phyloP scores from a whole-genome alignment of 805 yeast species.

The Suhomyces vadensis region DNA sequence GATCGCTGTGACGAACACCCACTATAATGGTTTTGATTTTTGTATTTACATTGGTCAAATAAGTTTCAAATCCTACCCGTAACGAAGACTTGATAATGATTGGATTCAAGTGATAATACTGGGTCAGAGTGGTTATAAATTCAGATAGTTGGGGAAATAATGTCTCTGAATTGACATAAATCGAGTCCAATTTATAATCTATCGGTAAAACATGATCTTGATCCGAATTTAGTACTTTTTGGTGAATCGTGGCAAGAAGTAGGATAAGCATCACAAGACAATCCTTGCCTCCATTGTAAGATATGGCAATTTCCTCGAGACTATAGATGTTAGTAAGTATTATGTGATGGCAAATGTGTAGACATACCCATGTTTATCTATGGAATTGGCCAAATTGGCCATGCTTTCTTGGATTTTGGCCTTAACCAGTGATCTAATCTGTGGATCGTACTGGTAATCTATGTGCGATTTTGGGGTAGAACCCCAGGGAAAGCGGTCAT shows the following conservation, averaged over 20 bases:
- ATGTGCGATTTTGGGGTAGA: constrained; percentile 18
- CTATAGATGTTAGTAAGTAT: constrained; percentile 23
- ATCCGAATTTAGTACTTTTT: constrained; percentile 19
- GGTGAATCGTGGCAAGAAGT: constrained; percentile 56
- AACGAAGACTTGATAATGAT: constrained; percentile 48
- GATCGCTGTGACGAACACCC: constrained; percentile 88
- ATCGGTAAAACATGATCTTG: constrained; percentile 20
- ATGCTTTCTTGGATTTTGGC: constrained; percentile 29
- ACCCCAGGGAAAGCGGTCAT: constrained; percentile 31
- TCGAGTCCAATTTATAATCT: constrained; percentile 50
- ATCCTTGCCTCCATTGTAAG: constrained; percentile 97
- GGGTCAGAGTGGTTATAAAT: constrained; percentile 60
- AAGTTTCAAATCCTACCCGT: constrained; percentile 69
- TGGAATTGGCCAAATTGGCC: constrained; percentile 27
- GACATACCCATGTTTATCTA: constrained; percentile 36
- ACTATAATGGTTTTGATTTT: constrained; percentile 73
- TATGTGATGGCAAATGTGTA: not conserved
- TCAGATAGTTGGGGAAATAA: constrained; percentile 70
- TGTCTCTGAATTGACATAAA: constrained; percentile 72
- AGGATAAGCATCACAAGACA: constrained; percentile 85
- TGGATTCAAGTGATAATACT: constrained; percentile 54
- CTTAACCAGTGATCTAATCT: constrained; percentile 27
- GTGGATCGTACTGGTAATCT: constrained; percentile 22
- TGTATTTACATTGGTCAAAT: constrained; percentile 50
- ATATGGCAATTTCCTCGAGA: constrained; percentile 63